A percentile compares a stretch with the other conserved stretches of the same genome.
Conservation (phyloP, 2,329 filamentous ascomycete genomes). For the Boeremia exigua region DNA sequence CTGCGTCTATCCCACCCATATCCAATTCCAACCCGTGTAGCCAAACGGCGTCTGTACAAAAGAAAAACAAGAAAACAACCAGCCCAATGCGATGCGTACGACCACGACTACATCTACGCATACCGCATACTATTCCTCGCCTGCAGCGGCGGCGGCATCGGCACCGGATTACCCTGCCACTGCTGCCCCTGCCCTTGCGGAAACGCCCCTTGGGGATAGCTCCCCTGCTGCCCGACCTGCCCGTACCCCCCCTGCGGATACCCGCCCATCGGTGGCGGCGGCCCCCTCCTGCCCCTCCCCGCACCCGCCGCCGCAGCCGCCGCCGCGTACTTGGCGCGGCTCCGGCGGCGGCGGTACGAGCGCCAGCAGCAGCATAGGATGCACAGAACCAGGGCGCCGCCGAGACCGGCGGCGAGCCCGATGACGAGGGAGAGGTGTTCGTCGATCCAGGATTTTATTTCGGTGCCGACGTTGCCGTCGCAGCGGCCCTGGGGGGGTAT, state of each 20-base stretch:
- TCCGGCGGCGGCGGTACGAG: conserved; percentile 51
- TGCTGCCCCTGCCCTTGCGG: too few species aligned
- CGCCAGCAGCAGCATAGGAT: conserved; percentile 71
- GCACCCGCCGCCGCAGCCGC: background rate
- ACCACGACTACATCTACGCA: too few species aligned
- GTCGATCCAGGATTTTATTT: conserved; percentile 77
- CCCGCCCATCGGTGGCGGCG: background rate
- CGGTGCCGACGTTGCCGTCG: conserved; percentile 71
- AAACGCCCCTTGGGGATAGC: too few species aligned
- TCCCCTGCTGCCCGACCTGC: background rate
- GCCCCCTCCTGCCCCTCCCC: too few species aligned
- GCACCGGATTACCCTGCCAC: conserved; percentile 14
- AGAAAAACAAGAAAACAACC: too few species aligned
- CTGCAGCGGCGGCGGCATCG: conserved; percentile 19
- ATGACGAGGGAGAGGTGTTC: conserved; percentile 83
- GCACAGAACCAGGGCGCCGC: conserved; percentile 69
- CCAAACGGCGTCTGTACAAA: too few species aligned
- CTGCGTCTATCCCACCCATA: too few species aligned
- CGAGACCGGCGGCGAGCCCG: conserved; percentile 74
- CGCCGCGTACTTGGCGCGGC: conserved; percentile 29
- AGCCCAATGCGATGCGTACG: too few species aligned
- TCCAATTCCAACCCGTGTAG: too few species aligned
- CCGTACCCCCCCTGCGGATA: background rate
- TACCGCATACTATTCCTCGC: conserved; percentile 24
- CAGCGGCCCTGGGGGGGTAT: conserved; percentile 67